These are phyloP conservation scores for Ramularia endophylla DNA, from an alignment of 2,329 filamentous ascomycete genomes.

Conservation along the genomic window DNA sequence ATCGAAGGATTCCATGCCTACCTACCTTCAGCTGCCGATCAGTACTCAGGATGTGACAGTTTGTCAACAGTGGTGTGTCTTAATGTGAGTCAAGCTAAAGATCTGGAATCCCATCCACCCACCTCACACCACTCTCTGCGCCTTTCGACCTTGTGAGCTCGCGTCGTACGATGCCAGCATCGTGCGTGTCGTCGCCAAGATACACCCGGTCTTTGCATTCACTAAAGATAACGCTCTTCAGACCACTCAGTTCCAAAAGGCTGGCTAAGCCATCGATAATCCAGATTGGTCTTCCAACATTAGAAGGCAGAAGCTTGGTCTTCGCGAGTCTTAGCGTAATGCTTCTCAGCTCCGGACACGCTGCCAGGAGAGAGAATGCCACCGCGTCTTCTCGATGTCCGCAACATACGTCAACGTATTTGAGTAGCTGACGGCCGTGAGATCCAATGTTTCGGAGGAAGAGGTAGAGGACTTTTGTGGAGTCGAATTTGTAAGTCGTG, in stretches of 20 bases:
- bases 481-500: slow-evolving; percentile 41
- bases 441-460: slow-evolving; percentile 29
- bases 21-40: too few species aligned
- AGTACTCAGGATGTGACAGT: too few species aligned
- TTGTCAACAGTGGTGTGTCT: too few species aligned
- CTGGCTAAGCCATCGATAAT: slow-evolving; percentile 22
- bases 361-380: slow-evolving; percentile 25
- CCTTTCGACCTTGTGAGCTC: slow-evolving; percentile 21
- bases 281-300: slow-evolving; percentile 19
- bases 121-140: slow-evolving; percentile 17
- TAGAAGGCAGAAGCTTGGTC: slow-evolving; percentile 16
- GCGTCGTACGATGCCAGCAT: slow-evolving; percentile 18
- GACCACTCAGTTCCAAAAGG: slow-evolving; percentile 23
- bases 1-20: too few species aligned
- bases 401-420: slow-evolving; percentile 22
- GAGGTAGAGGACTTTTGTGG: slow-evolving; percentile 41
- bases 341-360: slow-evolving; percentile 20
- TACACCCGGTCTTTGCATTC: slow-evolving; percentile 9
- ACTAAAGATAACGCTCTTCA: slow-evolving; percentile 21
- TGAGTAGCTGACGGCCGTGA: slow-evolving; percentile 21
- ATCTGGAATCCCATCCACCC: slow-evolving; percentile 20
- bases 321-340: slow-evolving; percentile 21
- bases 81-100: too few species aligned
- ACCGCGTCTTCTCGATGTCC: slow-evolving; percentile 27
- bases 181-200: slow-evolving; percentile 17